Conservation (phyloP, 2,329 filamentous ascomycete species). For the Diatrype stigma region DNA sequence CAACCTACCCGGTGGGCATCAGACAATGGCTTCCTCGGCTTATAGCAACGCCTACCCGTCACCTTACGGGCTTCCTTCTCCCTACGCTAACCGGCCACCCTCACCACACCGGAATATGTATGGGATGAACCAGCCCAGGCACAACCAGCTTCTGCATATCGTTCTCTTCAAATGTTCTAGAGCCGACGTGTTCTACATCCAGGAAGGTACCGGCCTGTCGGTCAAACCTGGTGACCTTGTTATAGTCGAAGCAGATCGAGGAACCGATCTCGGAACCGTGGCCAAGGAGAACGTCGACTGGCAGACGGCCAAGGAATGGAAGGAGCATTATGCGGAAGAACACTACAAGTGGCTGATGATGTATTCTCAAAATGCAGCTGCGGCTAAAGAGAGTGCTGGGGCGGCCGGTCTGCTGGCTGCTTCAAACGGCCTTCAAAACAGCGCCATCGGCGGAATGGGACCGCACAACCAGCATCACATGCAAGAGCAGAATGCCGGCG, state of each 20-base stretch:
- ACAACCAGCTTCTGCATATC: slow-evolving; percentile 74
- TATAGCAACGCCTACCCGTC: slow-evolving; percentile 42
- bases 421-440: slow-evolving; percentile 60
- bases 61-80: slow-evolving; percentile 40
- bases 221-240: slow-evolving; percentile 91
- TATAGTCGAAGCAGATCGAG: slow-evolving; percentile 95
- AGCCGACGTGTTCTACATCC: slow-evolving; percentile 94
- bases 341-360: slow-evolving; percentile 99
- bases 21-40: slow-evolving; percentile 32
- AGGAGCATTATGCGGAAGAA: slow-evolving; percentile 88
- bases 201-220: slow-evolving; percentile 87
- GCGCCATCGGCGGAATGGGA: slow-evolving; percentile 74
- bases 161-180: slow-evolving; percentile 96
- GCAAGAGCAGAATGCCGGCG: slow-evolving; percentile 66
- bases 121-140: slow-evolving; percentile 55
- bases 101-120: slow-evolving; percentile 62
- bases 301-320: slow-evolving; percentile 80
- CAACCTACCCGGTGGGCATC: slow-evolving; percentile 28
- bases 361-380: slow-evolving; percentile 79
- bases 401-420: slow-evolving; percentile 61
- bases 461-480: slow-evolving; percentile 68
- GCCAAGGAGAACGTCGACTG: slow-evolving; percentile 83
- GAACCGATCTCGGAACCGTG: slow-evolving; percentile 91
- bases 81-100: slow-evolving; percentile 47
- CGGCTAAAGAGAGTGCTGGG: slow-evolving; percentile 52